Base-by-base conservation (phyloP, 805 yeast genomes). In the Lipomyces yamadae region DNA sequence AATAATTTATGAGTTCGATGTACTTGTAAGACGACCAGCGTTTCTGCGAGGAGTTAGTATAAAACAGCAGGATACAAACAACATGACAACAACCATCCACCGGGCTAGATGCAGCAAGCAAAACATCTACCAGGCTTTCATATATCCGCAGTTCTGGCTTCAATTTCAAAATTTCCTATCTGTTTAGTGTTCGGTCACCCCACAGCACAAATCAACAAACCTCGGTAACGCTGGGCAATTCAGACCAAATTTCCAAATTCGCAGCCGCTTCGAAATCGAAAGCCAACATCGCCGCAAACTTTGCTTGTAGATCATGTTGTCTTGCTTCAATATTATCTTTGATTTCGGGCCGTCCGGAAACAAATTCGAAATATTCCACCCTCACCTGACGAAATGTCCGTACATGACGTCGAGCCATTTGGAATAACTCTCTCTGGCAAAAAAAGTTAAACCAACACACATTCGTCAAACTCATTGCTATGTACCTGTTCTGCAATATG, bases 221-320 rank as follows among this genome's bases (percentile, higher is more conserved):
- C 18, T 29, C 61, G 2, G 61, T 29, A 11, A 65, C 39, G 4
- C 29, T 56, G 8, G 54, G 50, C 29, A 67, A 37, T 37, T 59
- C 56, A 7, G 29, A n/a, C 70, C 70, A 67, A 30, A 33, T 24
- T 11, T 64, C 58, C 18, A 64, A 45, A 34, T 42, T 56, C 8
- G 64, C 68, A 4, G 60, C 54, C 10, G 70, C 68, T 56, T 67
- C 70, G 32, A 67, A 67, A 15, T 64, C 62, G 5, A 64, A 62
- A n/a, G 63, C 34, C 8, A 64, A 42, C 60, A 63, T 55, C 24
- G 60, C 58, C 7, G 57, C 62, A 42, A 18, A 13, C 62, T 58
- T 62, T 24, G 33, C 50, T 4, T 29, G 15, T 54, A 62, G 29
- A 34, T 58, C 61, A 15, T 18, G 33, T 13, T 56, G 24, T 33